Evolutionary conservation across 495 filamentous ascomycete genomes (phyloP), one percentile per base, ranked within the genome.

Genomic region (Talaromyces wortmannii): DNA sequence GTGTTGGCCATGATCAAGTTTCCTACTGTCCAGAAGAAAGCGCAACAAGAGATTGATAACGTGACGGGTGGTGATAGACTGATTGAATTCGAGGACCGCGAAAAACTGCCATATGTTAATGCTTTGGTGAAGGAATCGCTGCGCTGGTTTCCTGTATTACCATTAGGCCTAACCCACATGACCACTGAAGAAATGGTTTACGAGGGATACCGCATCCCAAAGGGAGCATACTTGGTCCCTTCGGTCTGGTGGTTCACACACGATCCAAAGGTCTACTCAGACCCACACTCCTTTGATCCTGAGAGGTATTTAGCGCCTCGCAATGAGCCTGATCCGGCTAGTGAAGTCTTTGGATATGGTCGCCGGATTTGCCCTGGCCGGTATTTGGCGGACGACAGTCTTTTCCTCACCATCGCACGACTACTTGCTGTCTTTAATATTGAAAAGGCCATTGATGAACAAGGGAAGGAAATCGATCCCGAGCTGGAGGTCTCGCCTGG

Each of bases 281-380:
- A 66, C 11, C 72, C 71, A 0, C 57, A 56, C 48, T 29, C 15
- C 0, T 75, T 73, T 58, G 67, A 59, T 8, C 72, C 77, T 0
- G 73, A 76, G 10, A 68, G 75, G 5, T 75, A 65, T 57, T 57
- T 77, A 0, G 32, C 12, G 0, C 46, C 30, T 13, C 13, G 12
- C 1, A 50, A 59, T 5, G 71, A 73, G 18, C 50, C 48, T 0
- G 67, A 69, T 42, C 71, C 71, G 4, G 57, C 57, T 1, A 43
- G 11, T 6, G 72, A 74, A 31, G 68, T 65, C 0, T 87, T 84
- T 57, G 83, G 84, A 2, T 80, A 78, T 5, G 84, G 84, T 0
- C 72, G 83, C 4, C 71, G 84, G 0, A 70, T 82, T 17, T 87
- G 84, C 58, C 76, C 79, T 0, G 84, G 83, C 0, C 78, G 79